Evolutionary conservation across 139 green algal genomes (phyloP), one percentile per base, ranked within the genome.

Genomic region (Chlamydomonas sp.): DNA sequence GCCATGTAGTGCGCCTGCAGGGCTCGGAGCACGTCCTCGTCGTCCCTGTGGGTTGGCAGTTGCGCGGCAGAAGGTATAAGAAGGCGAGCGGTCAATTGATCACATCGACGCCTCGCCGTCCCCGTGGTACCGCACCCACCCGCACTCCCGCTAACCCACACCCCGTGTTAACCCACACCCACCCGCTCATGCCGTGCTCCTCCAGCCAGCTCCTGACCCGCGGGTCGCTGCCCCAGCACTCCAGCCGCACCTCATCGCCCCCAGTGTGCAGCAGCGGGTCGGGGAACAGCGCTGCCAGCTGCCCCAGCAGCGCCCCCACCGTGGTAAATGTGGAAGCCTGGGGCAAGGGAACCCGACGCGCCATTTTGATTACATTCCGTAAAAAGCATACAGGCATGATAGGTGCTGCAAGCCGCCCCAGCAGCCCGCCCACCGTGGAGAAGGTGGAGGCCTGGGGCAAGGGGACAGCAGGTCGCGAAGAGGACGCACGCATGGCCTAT

Each of bases 241-340:
- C 80, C 66, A 93, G 82, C 14, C 91, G 66, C 66, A 96, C 92
- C 85, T 96, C 94, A 79, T 96, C 94, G 2, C 94, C 92, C 0
- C 94, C 94, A 16, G 94, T 20, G 85, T 96, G 93, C 16, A 96
- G 18, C 87, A 93, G 91, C 49, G 77, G 17, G 66, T 95, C 92
- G 10, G 94, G 93, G 61, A 96, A 95, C 7, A 88, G 14, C 49
- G 67, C 67, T 0, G 83, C 84, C 2, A 79, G 75, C 67, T 93
- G 92, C 3, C 78, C 49, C 71, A 96, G 75, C 61, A 96, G 79
- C 0, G 72, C 31, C 87, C 88, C 92, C 67, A 91, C 73, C 49
- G 79, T n/a, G 0, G 31, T 79, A 49, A 49, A 49, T 49, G 31
- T 49, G 31, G 31, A 49, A 49, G 31, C 31, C 31, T 49, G 31